Percentiles rank a stretch among this genome's conserved stretches.
Conservation (phyloP, 1,284 basidiomycete genomes). For the Trichosporon coremiiforme region DNA sequence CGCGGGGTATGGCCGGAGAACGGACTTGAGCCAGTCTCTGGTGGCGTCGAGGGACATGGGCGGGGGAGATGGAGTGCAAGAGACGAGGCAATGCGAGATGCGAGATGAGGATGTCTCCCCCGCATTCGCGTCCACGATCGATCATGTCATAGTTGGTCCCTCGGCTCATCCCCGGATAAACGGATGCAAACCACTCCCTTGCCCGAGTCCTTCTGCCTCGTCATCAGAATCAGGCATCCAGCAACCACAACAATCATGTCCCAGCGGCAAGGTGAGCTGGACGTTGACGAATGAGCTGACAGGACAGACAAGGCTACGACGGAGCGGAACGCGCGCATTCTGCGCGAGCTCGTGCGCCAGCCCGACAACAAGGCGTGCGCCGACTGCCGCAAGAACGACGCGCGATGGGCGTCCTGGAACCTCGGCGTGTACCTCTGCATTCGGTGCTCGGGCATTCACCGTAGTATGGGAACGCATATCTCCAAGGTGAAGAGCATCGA, state of each 20-base stretch:
- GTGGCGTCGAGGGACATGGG: constrained; percentile 51
- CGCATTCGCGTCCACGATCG: background rate
- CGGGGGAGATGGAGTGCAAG: background rate
- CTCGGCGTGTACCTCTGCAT: constrained; percentile 93
- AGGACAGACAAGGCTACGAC: constrained; percentile 73
- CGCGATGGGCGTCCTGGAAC: constrained; percentile 98
- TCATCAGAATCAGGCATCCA: background rate
- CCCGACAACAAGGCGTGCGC: constrained; percentile 93
- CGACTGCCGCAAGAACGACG: constrained; percentile 93
- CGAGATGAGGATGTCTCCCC: background rate
- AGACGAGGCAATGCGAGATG: background rate
- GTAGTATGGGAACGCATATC: constrained; percentile 98
- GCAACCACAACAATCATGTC: constrained; percentile 9
- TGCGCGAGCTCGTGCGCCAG: constrained; percentile 80
- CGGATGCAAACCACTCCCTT: constrained; percentile 13
- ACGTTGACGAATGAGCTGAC: constrained; percentile 26
- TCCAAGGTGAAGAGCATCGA: constrained; percentile 96
- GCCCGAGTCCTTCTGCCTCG: background rate
- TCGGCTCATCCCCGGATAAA: constrained; percentile 17
- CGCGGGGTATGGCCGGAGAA: constrained; percentile 66
- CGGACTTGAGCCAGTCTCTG: constrained; percentile 73
- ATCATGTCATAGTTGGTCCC: background rate
- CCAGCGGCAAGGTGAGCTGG: constrained; percentile 10
- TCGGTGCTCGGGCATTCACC: constrained; percentile 96
- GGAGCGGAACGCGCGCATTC: constrained; percentile 71